Evolutionary conservation across 2,329 filamentous ascomycete species (phyloP).

Genomic region (Pestalotiopsis sp.): DNA sequence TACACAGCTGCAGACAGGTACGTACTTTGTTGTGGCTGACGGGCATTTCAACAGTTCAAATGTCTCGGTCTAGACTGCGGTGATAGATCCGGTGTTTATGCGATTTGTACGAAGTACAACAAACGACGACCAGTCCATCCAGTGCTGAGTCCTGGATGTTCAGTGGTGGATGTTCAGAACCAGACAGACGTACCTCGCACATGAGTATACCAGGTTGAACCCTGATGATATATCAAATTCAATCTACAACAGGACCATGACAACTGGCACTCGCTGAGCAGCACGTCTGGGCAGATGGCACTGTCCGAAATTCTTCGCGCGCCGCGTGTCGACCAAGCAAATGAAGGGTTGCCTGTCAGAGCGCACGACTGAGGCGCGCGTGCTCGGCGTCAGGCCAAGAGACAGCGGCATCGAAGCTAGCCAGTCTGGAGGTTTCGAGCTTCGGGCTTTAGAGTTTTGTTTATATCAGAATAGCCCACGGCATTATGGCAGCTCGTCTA

Average conservation of each 20-base stretch:
- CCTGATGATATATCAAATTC: neutral
- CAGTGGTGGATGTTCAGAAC: no score
- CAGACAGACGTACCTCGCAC: neutral
- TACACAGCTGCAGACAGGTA: neutral
- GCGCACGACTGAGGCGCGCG: neutral
- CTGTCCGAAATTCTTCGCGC: neutral
- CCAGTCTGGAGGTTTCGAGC: neutral
- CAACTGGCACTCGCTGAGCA: neutral
- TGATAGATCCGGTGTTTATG: no score
- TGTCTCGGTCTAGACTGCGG: neutral
- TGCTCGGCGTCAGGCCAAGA: neutral
- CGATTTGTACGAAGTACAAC: no score
- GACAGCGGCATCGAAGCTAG: neutral
- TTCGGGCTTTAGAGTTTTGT: slow-evolving; percentile 9
- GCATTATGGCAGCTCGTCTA: neutral
- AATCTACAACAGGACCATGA: neutral
- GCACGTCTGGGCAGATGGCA: neutral
- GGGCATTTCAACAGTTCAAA: neutral
- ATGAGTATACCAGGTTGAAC: neutral
- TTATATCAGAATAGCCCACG: slow-evolving; percentile 10
- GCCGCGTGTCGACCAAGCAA: neutral
- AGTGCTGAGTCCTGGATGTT: no score
- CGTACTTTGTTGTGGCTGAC: neutral
- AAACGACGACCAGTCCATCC: no score
- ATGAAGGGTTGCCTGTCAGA: neutral